A percentile compares a stretch with the other conserved stretches of the same genome.
phyloP scores from a whole-genome alignment of 805 yeast species.

The Kodamaea hsintzibuensis region DNA sequence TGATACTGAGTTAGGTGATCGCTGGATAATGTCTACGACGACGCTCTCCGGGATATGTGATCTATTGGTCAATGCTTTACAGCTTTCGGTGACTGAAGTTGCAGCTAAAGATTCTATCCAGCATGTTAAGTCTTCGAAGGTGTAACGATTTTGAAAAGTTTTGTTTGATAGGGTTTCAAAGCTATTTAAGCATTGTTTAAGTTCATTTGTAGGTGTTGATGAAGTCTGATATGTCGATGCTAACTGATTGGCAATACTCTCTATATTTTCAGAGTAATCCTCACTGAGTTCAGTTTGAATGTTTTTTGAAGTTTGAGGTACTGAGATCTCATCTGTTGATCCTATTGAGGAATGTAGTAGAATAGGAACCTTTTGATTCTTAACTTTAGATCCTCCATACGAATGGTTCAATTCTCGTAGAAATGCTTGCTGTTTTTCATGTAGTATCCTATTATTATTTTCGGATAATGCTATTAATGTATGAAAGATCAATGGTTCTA shows the following conservation, averaged over 20 bases:
- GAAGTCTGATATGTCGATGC: background rate
- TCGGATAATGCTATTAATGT: background rate
- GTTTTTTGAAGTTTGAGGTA: too few relatives aligned
- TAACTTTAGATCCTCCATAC: background rate
- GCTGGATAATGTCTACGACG: conserved; percentile 34
- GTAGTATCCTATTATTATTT: background rate
- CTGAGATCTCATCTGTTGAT: too few relatives aligned
- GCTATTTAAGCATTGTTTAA: background rate
- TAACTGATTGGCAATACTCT: background rate
- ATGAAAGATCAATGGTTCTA: conserved; percentile 7
- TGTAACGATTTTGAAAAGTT: background rate
- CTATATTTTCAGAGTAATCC: background rate
- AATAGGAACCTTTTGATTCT: background rate
- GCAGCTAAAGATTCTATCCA: conserved; percentile 39
- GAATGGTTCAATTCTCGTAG: background rate
- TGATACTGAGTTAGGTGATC: conserved; percentile 35
- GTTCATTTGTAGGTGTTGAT: background rate
- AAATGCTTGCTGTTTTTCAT: background rate
- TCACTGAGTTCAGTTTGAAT: too few relatives aligned
- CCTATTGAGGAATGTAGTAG: too few relatives aligned
- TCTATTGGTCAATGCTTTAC: conserved; percentile 29
- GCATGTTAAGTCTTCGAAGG: conserved; percentile 8
- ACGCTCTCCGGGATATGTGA: conserved; percentile 40
- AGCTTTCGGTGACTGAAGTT: conserved; percentile 31
- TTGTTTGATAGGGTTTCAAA: background rate